Evolutionary conservation across 2,329 filamentous ascomycete species (phyloP), one percentile per base, ranked within the genome.

Genomic region (Pestalotiopsis sp.): DNA sequence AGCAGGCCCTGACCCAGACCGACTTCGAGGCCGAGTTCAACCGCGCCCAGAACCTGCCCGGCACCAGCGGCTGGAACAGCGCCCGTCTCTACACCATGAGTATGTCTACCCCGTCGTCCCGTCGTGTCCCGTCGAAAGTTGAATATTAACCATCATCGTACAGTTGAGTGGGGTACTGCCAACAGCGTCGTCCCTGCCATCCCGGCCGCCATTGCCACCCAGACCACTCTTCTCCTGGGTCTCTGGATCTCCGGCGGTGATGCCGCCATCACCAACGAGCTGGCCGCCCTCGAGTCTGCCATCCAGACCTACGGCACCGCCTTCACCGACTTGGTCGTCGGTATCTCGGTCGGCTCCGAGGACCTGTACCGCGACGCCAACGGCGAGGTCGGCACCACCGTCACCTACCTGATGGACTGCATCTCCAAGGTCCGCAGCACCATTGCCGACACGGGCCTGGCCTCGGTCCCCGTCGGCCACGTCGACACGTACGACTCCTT

Each of bases 181-280:
- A 74, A 67, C 66, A 68, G 93, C 77, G 91, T 92, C 24, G 78
- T 94, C 74, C 83, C 90, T 77, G 92, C 92, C 40, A 84, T 92
- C 79, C 91, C 91, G 78, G 87, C 86, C 7, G 86, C 86, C 30
- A 77, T 86, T 58, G 76, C 78, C 44, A 84, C 83, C 11, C 81
- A 84, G 20, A 84, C 82, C 0, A 79, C 81, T 67, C 78, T 88
- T 39, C 81, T 88, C 35, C 82, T 86, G 7, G 86, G 86, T 56
- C 77, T 88, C 58, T 89, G 86, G 86, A 76, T 80, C 38, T 78
- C 61, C 69, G 76, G 75, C 3, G 48, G 72, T 59, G 68, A 74
- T 35, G 62, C 72, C 4, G 82, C 85, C 66, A 83, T 79, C 74
- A 76, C 78, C 24, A 78, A 79, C 20, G 86, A 88, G 77, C 86